These are phyloP conservation scores for Thyridium curvatum DNA, from an alignment of 2,329 filamentous ascomycete species.

Conservation along the genomic window DNA sequence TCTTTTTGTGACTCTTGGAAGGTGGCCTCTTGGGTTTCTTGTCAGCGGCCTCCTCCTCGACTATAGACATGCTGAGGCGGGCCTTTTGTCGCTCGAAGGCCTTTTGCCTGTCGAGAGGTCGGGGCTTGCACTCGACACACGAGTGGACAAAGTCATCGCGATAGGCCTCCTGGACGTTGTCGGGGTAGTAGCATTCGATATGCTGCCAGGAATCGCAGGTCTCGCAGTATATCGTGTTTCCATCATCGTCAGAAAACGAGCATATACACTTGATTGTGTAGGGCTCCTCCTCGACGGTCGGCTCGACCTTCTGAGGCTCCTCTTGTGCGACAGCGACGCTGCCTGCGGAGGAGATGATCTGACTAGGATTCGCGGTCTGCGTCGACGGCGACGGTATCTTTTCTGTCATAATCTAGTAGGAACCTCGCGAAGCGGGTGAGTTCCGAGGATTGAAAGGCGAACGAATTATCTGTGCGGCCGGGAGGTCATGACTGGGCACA, in stretches of 20 bases:
- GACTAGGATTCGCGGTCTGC: slow-evolving; percentile 50
- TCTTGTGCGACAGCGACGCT: slow-evolving; percentile 31
- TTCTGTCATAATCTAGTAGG: slow-evolving; percentile 56
- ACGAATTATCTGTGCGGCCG: slow-evolving; percentile 43
- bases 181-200: slow-evolving; percentile 87
- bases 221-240: slow-evolving; percentile 95
- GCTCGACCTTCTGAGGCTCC: slow-evolving; percentile 41
- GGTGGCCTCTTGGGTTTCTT: slow-evolving; percentile 69
- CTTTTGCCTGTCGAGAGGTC: slow-evolving; percentile 64
- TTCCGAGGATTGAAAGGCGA: slow-evolving; percentile 23
- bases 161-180: slow-evolving; percentile 66
- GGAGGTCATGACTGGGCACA: slow-evolving; percentile 55
- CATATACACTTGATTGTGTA: slow-evolving; percentile 99
- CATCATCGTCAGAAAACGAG: slow-evolving; percentile 88
- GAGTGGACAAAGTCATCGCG: slow-evolving; percentile 71
- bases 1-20: slow-evolving; percentile 79
- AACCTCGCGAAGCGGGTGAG: slow-evolving; percentile 33
- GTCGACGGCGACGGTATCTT: slow-evolving; percentile 46
- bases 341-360: slow-evolving; percentile 35
- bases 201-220: slow-evolving; percentile 97
- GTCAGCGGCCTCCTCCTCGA: slow-evolving; percentile 48
- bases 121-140: slow-evolving; percentile 82
- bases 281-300: slow-evolving; percentile 65
- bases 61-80: slow-evolving; percentile 40
- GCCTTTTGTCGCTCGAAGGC: slow-evolving; percentile 67